phyloP scores from a whole-genome alignment of 306 rosid species.

The Morella rubra region DNA sequence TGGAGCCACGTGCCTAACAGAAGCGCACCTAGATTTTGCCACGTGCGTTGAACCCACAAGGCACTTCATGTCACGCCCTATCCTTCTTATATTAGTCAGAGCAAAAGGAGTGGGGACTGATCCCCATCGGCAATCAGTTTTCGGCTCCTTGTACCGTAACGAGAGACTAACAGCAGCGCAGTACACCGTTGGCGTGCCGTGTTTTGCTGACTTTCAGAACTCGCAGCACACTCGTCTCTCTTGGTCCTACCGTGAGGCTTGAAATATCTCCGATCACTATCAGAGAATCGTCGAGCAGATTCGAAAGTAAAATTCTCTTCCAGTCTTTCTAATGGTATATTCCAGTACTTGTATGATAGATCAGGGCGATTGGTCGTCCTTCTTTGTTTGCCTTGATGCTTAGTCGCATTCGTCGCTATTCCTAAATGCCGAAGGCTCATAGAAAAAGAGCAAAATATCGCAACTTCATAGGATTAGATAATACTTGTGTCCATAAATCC shows the following conservation, averaged over 20 bases:
- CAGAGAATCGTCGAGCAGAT: background rate
- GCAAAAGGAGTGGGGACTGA: too few species aligned
- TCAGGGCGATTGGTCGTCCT: background rate
- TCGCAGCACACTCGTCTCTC: background rate
- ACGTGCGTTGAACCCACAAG: too few species aligned
- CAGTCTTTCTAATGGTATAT: background rate
- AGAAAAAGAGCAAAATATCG: background rate
- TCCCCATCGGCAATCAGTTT: background rate
- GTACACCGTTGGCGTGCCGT: background rate
- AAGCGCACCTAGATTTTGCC: too few species aligned
- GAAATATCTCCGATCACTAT: background rate
- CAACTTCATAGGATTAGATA: background rate
- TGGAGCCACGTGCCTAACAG: too few species aligned
- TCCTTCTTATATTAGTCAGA: too few species aligned
- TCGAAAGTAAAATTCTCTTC: background rate
- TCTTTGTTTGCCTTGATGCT: background rate
- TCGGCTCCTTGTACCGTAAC: background rate
- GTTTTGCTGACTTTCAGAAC: background rate
- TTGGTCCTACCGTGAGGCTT: background rate
- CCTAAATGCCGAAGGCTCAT: background rate
- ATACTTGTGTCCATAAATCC: background rate
- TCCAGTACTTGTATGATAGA: background rate
- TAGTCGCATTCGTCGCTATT: background rate
- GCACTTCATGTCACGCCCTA: background rate
- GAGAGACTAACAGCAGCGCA: background rate